Evolutionary conservation across 2,329 filamentous ascomycete species (phyloP).

Genomic region (Colletotrichum acutatum): DNA sequence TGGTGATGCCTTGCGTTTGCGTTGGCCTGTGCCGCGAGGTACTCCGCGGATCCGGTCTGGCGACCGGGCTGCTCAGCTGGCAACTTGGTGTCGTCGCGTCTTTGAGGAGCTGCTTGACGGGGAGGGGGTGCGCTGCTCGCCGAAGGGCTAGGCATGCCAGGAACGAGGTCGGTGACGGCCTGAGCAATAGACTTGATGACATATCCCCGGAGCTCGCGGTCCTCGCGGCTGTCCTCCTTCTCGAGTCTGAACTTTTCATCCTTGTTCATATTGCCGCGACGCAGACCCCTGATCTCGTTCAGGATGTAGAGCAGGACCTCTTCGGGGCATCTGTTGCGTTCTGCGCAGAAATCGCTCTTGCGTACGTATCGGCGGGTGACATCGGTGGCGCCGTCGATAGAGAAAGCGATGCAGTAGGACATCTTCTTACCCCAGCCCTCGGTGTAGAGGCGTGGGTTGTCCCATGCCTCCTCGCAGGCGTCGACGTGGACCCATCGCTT

Average conservation of each 20-base stretch:
- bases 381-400: slow-evolving; percentile 81
- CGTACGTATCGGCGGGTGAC: slow-evolving; percentile 76
- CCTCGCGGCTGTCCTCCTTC: slow-evolving; percentile 82
- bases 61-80: slow-evolving; percentile 68
- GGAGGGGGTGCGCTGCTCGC: slow-evolving; percentile 31
- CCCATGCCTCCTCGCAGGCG: slow-evolving; percentile 93
- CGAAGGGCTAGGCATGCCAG: slow-evolving; percentile 52
- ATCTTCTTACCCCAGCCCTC: slow-evolving; percentile 98
- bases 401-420: slow-evolving; percentile 97
- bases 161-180: slow-evolving; percentile 76
- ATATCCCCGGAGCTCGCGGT: slow-evolving; percentile 78
- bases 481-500: slow-evolving; percentile 98
- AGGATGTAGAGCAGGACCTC: slow-evolving; percentile 92
- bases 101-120: slow-evolving; percentile 39
- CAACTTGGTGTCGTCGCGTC: slow-evolving; percentile 67
- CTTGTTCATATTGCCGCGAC: slow-evolving; percentile 86
- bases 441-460: slow-evolving; percentile 90
- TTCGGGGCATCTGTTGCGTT: slow-evolving; percentile 84
- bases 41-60: slow-evolving; percentile 62
- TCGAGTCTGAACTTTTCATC: slow-evolving; percentile 84
- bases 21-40: slow-evolving; percentile 58
- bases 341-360: slow-evolving; percentile 76
- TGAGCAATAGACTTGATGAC: slow-evolving; percentile 79
- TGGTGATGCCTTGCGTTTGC: slow-evolving; percentile 52
- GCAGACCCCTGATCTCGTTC: slow-evolving; percentile 87